Evolutionary conservation across 1,284 basidiomycete species (phyloP), one percentile per base, ranked within the genome.

Genomic region (Sphagnurus paluster): DNA sequence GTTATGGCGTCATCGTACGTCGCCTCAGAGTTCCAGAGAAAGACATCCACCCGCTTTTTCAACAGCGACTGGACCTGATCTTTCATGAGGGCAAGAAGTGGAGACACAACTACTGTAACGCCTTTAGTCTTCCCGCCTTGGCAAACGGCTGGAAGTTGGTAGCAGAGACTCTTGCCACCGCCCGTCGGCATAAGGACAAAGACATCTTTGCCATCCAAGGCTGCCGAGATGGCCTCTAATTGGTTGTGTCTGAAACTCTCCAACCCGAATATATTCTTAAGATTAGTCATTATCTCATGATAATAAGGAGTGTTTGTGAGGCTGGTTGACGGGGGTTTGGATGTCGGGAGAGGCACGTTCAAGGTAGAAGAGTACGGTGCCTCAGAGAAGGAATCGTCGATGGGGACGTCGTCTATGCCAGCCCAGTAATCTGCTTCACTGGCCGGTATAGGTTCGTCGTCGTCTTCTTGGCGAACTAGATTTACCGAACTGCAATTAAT

Each of bases 161-260:
- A 94, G 55, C 89, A 93, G 33, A 94, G 70, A 57, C 84, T 88
- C 70, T 98, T 98, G 0, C 95, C 96, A 5, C 95, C 96, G 21
- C 96, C 96, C 0, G 96, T 99, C 0, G 97, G 96, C 84, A 98
- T 96, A 5, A 99, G 77, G 14, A 98, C 91, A 56, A 98, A 94
- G 10, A 94, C 92, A 60, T 99, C 95, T 39, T 76, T 78, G 2
- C 89, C 93, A 0, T 75, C 72, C 63, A 99, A 73, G 0, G 90
- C 86, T 2, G 86, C 87, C 40, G 84, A 80, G 57, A 98, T 91
- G 0, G 91, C 93, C 59, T 92, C 87, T 29, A 92, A 77, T 64
- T 98, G 97, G 63, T 98, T 91, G 4, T 67, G 69, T 11, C 95
- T 82, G 66, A 98, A 98, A 0, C 62, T 59, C 0, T 75, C 59